Conservation (phyloP, 208 protist species). For the Herpetomonas samuelpessoai region DNA sequence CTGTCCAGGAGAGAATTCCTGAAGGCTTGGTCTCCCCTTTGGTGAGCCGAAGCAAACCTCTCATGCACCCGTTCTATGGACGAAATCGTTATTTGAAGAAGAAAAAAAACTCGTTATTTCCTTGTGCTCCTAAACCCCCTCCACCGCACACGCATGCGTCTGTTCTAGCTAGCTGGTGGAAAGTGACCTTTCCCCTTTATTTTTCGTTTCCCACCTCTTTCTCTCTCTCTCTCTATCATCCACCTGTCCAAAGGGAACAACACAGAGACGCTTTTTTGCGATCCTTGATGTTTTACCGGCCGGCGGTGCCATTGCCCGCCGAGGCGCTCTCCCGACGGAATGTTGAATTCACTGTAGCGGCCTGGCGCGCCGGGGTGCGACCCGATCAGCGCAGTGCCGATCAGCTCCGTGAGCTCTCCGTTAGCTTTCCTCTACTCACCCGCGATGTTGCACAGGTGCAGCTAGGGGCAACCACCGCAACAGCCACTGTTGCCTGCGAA, state of each 20-base stretch:
- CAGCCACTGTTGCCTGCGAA: slow-evolving; percentile 75
- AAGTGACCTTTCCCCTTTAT: too few relatives aligned
- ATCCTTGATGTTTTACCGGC: slow-evolving; percentile 30
- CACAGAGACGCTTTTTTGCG: background rate
- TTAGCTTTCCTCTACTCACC: slow-evolving; percentile 73
- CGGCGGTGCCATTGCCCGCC: slow-evolving; percentile 40
- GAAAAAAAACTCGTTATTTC: too few relatives aligned
- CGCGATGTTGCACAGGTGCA: slow-evolving; percentile 78
- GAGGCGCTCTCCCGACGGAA: slow-evolving; percentile 63
- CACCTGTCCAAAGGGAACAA: background rate
- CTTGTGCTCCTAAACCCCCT: too few relatives aligned
- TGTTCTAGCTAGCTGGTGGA: too few relatives aligned
- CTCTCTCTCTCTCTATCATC: slow-evolving; percentile 2
- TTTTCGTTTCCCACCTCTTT: background rate
- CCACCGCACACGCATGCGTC: too few relatives aligned
- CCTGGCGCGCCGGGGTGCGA: slow-evolving; percentile 71
- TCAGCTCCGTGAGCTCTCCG: slow-evolving; percentile 64
- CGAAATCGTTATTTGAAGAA: too few relatives aligned
- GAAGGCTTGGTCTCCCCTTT: too few relatives aligned
- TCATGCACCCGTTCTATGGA: too few relatives aligned
- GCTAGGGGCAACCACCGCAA: slow-evolving; percentile 88
- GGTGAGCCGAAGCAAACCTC: too few relatives aligned
- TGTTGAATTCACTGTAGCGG: slow-evolving; percentile 50
- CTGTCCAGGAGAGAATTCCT: too few relatives aligned
- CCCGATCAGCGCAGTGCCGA: slow-evolving; percentile 66